Evolutionary conservation across 129 eudicot species (phyloP).

Genomic region (Chrysanthemum lavandulifolium): DNA sequence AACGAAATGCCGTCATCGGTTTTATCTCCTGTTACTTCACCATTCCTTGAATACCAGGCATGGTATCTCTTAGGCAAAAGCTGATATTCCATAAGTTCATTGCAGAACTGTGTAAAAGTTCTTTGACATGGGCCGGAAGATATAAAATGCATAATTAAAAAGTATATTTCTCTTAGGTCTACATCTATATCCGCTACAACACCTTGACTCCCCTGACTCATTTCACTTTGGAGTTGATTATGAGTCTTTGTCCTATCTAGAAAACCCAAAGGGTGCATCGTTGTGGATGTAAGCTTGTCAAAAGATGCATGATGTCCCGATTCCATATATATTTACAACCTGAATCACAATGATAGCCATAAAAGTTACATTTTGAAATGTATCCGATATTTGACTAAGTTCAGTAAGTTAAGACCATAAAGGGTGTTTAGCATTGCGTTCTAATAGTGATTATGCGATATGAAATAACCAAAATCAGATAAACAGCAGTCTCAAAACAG

Average conservation of each 20-base stretch:
- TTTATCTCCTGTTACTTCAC: slow-evolving; percentile 39
- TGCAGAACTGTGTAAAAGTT: slow-evolving; percentile 63
- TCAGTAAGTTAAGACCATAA: not conserved
- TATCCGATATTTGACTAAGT: not conserved
- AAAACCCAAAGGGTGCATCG: slow-evolving; percentile 41
- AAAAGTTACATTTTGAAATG: not conserved
- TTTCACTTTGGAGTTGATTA: slow-evolving; percentile 39
- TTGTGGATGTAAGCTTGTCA: slow-evolving; percentile 38
- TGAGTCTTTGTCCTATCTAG: slow-evolving; percentile 40
- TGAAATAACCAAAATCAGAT: not conserved
- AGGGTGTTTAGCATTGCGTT: not conserved
- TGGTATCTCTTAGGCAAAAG: slow-evolving; percentile 96
- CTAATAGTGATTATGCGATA: not conserved
- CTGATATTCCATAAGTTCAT: slow-evolving; percentile 81
- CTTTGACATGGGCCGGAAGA: slow-evolving; percentile 87
- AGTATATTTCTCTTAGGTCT: slow-evolving; percentile 80
- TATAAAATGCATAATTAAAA: slow-evolving; percentile 84
- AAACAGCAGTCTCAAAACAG: not conserved
- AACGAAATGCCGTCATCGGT: slow-evolving; percentile 63
- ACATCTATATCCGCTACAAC: slow-evolving; percentile 59
- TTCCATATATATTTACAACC: slow-evolving; percentile 52
- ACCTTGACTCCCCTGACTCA: slow-evolving; percentile 27
- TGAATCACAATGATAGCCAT: slow-evolving; percentile 32
- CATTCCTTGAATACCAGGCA: slow-evolving; percentile 84
- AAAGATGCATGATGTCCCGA: slow-evolving; percentile 46